Evolutionary conservation across 495 filamentous ascomycete species (phyloP).

Genomic region (Hypoxylon intermedium): DNA sequence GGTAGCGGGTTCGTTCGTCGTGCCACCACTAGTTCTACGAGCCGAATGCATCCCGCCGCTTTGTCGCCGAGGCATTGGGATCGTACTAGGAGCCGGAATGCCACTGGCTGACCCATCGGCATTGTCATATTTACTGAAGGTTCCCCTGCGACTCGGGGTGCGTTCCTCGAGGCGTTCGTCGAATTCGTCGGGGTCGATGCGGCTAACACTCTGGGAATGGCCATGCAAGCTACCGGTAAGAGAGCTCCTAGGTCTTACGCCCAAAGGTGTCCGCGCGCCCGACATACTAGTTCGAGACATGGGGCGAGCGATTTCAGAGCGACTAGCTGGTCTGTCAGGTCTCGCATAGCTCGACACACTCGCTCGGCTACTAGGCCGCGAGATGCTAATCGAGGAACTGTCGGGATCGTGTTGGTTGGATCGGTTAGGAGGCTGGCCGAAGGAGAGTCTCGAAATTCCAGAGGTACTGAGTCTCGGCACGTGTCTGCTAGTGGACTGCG

Average conservation of each 20-base stretch:
- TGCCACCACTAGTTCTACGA: conserved; percentile 54
- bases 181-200: conserved; percentile 50
- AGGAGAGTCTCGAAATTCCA: conserved; percentile 61
- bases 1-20: conserved; percentile 40
- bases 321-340: conserved; percentile 58
- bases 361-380: conserved; percentile 68
- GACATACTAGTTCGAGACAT: conserved; percentile 64
- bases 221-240: conserved; percentile 63
- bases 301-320: conserved; percentile 64
- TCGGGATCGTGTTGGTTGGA: conserved; percentile 43
- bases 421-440: conserved; percentile 59
- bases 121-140: conserved; percentile 60
- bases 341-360: conserved; percentile 61
- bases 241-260: conserved; percentile 62
- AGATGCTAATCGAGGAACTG: conserved; percentile 47
- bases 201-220: conserved; percentile 57
- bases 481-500: conserved; percentile 54
- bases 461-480: conserved; percentile 60
- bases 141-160: conserved; percentile 60
- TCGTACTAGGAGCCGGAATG: conserved; percentile 46
- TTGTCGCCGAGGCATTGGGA: conserved; percentile 62
- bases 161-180: conserved; percentile 54
- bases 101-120: conserved; percentile 52
- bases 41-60: conserved; percentile 56
- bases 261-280: conserved; percentile 69